Evolutionary conservation across 345 rosid species (phyloP), one percentile per base, ranked within the genome.

Genomic region (Pistacia atlantica): DNA sequence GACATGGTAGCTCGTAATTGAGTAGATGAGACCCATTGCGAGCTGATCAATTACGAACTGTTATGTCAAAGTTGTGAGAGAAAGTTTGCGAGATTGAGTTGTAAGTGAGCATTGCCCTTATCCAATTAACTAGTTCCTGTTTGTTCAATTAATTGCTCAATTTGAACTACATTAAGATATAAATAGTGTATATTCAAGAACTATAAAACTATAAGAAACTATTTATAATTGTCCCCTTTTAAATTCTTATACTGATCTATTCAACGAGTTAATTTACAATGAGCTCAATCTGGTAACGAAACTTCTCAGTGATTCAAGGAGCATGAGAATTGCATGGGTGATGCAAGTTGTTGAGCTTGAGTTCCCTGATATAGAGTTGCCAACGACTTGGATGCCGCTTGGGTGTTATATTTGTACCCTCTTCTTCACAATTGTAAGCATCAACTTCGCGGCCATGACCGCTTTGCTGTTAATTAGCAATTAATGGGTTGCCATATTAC

Each of bases 281-380:
- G 46, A 42, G 8, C 46, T 42, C 0, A 42, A 8, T 25, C 46
- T 7, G 46, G 6, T 6, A 5, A 42, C 45, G 42, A 8, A 12
- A 69, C 14, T 31, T 69, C 11, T 51, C 7, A 52, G 18, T 33
- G 42, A 67, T 37, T 25, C 66, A 42, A n/a, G 75, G 33, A 56
- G 66, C 75, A 72, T 16, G 54, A 22, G 12, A 72, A 13, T 54
- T 8, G 14, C 61, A 59, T 59, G 75, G 18, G 46, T 7, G 46
- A 42, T 5, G 45, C 46, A 42, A 45, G 67, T n/a, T 37, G 45
- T 17, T 33, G 20, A 14, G 48, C 17, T 17, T 33, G 20, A 14
- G 48, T 35, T 64, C 74, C 74, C 20, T 71, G 17, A 57, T 57
- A 28, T 57, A 28, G 37, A 72, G 22, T 59, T 25, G 66, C 28